These are phyloP conservation scores for Termitomyces sp. DNA, from an alignment of 768 basidiomycete genomes.

Conservation along the genomic window DNA sequence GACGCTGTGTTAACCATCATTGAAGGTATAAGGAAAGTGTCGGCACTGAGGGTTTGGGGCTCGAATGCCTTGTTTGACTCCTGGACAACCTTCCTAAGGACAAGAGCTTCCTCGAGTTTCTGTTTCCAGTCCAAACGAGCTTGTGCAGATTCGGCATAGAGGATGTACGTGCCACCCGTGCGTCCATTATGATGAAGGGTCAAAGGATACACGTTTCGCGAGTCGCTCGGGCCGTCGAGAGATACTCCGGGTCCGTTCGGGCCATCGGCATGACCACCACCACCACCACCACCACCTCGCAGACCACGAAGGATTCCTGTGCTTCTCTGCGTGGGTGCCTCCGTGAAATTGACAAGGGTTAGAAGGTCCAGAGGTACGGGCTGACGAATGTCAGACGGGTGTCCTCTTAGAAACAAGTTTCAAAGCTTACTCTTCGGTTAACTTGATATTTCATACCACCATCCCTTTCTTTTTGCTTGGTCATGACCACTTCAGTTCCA, in stretches of 20 bases:
- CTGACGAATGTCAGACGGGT: constrained; percentile 30
- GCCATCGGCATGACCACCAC: constrained; percentile 25
- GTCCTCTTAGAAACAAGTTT: background rate
- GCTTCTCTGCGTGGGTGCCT: constrained; percentile 70
- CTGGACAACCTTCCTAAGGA: constrained; percentile 77
- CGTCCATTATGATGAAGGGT: constrained; percentile 87
- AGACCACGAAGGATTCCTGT: constrained; percentile 67
- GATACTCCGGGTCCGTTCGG: constrained; percentile 17
- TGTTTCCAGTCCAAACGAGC: constrained; percentile 83
- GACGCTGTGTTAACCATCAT: constrained; percentile 38
- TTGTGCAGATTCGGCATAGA: constrained; percentile 80
- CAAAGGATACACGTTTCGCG: constrained; percentile 79
- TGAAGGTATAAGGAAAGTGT: constrained; percentile 81
- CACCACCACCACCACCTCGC: constrained; percentile 32
- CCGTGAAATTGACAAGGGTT: constrained; percentile 77
- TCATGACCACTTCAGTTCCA: constrained; percentile 70
- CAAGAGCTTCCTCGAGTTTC: constrained; percentile 85
- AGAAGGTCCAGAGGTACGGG: constrained; percentile 92
- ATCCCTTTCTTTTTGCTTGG: constrained; percentile 78
- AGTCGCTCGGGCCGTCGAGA: constrained; percentile 46
- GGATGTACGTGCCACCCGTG: constrained; percentile 77
- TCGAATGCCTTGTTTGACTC: constrained; percentile 96
- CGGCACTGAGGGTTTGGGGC: constrained; percentile 81
- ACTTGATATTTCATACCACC: constrained; percentile 72
- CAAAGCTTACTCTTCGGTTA: constrained; percentile 60